Evolutionary conservation across 306 rosid species (phyloP), one percentile per base, ranked within the genome.

Genomic region (Cucurbita moschata): DNA sequence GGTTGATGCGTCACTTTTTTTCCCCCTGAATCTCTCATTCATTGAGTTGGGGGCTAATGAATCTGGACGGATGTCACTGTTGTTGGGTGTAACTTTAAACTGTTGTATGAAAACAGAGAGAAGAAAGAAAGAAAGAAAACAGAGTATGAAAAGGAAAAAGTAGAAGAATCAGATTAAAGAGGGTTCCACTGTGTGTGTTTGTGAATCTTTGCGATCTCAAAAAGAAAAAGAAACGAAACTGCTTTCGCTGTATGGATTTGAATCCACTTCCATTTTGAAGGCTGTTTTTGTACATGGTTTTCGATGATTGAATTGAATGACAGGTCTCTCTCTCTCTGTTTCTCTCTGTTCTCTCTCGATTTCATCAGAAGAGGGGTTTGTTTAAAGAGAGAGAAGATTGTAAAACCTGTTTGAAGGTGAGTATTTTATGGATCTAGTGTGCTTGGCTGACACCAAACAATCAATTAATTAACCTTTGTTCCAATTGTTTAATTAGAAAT

Each of bases 381-480:
- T 37, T 61, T 13, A 5, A n/a, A 14, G 49, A 62, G 4, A 39
- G 47, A 54, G 76, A 72, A 72, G 7, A 56, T 21, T 5, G 72
- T 9, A 58, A 73, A 42, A 50, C 23, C 64, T 76, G 76, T 47
- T 53, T 70, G 88, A 76, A 73, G 84, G 76, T 71, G 87, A 79
- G 77, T 26, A 77, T 79, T 75, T 86, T 82, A 71, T 75, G 83
- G 82, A 79, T 82, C 54, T 56, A 62, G 66, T 46, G 82, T 50
- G 76, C 72, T 80, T 82, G 78, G 83, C 85, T 85, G 92, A 85
- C 89, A 86, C 60, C 77, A 66, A 53, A 56, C 84, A 72, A 53
- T 57, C 43, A 40, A 82, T 85, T 47, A 72, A 80, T 75, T 40
- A 63, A 73, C 6, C 6, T 71, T 81, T 81, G 46, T 40, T 52